A percentile compares a stretch with the other conserved stretches of the same genome.
Evolutionary conservation across 306 rosid genomes (phyloP).

Genomic region (Chamaecrista fasciculata): DNA sequence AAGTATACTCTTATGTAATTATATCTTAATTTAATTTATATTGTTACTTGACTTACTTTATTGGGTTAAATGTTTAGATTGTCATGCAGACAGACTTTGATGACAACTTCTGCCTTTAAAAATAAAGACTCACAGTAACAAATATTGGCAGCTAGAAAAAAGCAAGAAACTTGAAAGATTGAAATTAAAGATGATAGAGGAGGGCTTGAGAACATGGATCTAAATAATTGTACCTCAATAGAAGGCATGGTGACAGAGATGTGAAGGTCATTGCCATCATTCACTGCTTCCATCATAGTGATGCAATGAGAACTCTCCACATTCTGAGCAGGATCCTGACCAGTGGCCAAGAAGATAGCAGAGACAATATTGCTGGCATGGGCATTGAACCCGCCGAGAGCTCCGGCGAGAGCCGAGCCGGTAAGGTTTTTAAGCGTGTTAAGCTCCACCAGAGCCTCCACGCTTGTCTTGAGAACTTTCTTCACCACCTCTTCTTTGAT

Average conservation of each 20-base stretch:
- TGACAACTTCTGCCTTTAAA: background rate
- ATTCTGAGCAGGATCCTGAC: conserved; percentile 87
- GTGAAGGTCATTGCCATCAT: conserved; percentile 68
- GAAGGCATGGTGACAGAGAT: conserved; percentile 76
- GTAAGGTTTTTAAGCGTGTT: conserved; percentile 72
- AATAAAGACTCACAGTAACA: background rate
- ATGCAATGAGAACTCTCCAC: conserved; percentile 78
- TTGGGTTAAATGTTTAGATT: too few relatives aligned
- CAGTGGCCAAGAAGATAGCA: conserved; percentile 70
- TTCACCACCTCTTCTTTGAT: conserved; percentile 59
- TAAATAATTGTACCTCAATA: conserved; percentile 53
- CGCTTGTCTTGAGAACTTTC: conserved; percentile 66
- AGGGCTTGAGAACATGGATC: background rate
- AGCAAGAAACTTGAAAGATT: background rate
- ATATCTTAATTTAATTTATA: too few relatives aligned
- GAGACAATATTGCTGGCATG: conserved; percentile 81
- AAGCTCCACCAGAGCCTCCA: conserved; percentile 56
- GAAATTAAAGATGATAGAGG: too few relatives aligned
- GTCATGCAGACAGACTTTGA: background rate
- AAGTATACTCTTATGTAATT: too few relatives aligned
- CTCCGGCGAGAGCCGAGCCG: conserved; percentile 69
- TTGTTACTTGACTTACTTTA: too few relatives aligned
- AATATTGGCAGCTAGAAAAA: background rate
- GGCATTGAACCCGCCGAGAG: conserved; percentile 77
- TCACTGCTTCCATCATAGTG: conserved; percentile 71